Base-by-base conservation (phyloP, 768 basidiomycete species). In the Auriscalpium orientale region DNA sequence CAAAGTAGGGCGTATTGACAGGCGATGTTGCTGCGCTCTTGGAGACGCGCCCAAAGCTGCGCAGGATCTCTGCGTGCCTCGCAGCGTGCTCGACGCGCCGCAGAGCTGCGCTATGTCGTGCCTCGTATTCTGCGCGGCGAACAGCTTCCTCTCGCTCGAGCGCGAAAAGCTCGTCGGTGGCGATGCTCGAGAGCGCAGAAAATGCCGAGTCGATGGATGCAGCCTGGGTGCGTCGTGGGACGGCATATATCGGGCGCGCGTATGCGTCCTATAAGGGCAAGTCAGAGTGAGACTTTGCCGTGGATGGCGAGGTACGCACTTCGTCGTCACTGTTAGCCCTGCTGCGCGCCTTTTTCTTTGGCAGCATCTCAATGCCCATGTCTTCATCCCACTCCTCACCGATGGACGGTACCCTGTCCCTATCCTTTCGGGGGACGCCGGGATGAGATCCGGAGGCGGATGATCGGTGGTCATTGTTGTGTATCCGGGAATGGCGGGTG, bases 401-500 rank as follows among this genome's bases (percentile, higher is more conserved):
- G 21, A 53, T 38, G 16, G 58, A 57, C 46, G 44, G 40, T 15
- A 13, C 40, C 43, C 49, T 46, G 49, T 46, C 46, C 46, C 36
- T n/a, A 20, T 20, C 16, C 47, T 53, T 20, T 35, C 11, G 50
- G 22, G 18, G 37, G 9, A n/a, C 55, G 33, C 61, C 58, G 46
- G 44, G 45, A 37, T 56, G 55, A 16, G 53, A 21, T 4, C 28
- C 44, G 48, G 35, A 20, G 7, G 54, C 50, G 13, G 47, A 46
- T 43, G 58, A 51, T 61, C 57, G 49, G 63, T 56, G 56, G 38
- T 84, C 79, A 61, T 79, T 82, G 67, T 82, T 84, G 71, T 99
- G 95, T 62, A 98, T 99, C 48, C 95, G 82, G 0, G 90, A 88
- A 67, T 99, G 95, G 56, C 95, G 82, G 33, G 95, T 99, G 61